Conservation (phyloP, 257 asterid species). For the Agastache rugosa region DNA sequence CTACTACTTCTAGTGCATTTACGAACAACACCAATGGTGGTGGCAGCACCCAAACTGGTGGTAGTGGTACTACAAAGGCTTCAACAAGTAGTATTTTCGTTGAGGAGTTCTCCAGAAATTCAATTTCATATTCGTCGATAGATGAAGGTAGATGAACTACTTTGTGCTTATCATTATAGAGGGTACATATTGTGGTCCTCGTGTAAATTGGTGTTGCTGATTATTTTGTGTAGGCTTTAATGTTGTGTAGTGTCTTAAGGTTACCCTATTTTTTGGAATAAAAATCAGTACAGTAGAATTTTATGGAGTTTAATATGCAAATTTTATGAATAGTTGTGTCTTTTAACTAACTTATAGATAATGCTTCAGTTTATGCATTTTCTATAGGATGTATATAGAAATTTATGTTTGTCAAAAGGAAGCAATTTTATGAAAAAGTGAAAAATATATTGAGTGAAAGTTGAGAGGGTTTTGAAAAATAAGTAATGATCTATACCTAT, state of each 20-base stretch:
- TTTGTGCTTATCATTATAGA: background rate
- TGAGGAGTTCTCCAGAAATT: slow-evolving; percentile 78
- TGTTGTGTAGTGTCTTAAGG: background rate
- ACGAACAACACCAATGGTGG: slow-evolving; percentile 51
- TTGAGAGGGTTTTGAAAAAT: too few relatives aligned
- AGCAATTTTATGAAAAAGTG: too few relatives aligned
- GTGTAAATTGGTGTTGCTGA: background rate
- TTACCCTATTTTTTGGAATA: background rate
- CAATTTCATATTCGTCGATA: slow-evolving; percentile 77
- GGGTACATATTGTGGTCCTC: background rate
- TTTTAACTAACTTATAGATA: background rate
- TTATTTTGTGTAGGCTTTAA: background rate
- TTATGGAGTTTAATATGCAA: background rate
- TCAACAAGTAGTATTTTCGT: slow-evolving; percentile 44
- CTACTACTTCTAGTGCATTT: slow-evolving; percentile 51
- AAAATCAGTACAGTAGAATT: background rate
- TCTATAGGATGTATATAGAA: too few relatives aligned
- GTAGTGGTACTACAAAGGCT: slow-evolving; percentile 36
- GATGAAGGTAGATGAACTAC: slow-evolving; percentile 68
- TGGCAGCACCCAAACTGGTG: slow-evolving; percentile 47
- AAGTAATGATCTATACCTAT: too few relatives aligned
- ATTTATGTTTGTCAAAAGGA: too few relatives aligned
- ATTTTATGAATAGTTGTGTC: background rate
- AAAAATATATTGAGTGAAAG: too few relatives aligned
- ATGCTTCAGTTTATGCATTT: background rate